Percentiles rank a stretch among this genome's conserved stretches.
These are phyloP conservation scores for Zoysia matrella DNA, from an alignment of 202 grass and related monocot genomes.

Conservation along the genomic window DNA sequence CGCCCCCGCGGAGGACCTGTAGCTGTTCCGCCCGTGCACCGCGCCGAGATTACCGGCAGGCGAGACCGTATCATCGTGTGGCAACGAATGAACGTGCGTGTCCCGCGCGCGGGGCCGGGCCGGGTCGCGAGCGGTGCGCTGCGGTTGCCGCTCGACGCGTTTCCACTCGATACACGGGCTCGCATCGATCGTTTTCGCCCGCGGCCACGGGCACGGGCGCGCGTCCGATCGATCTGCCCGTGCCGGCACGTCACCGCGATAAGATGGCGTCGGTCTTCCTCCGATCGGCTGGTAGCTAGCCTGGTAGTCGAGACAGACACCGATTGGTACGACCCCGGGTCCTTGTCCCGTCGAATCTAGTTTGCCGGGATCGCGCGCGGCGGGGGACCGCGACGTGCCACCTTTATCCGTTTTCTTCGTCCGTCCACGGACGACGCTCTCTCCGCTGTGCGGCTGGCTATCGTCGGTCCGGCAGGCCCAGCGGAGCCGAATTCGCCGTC, in stretches of 20 bases:
- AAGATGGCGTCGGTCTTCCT: background rate
- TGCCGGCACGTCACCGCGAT: slow-evolving; percentile 1
- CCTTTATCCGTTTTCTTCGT: background rate
- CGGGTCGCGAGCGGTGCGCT: background rate
- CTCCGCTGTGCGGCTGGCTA: no score
- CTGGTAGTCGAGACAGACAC: slow-evolving; percentile 7
- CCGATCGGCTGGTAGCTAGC: background rate
- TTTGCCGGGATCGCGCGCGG: background rate
- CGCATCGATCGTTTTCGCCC: no score
- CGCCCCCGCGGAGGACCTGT: no score
- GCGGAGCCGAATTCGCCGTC: background rate
- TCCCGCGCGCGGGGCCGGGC: no score
- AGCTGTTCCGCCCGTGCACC: background rate
- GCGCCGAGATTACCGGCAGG: background rate
- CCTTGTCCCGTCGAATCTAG: slow-evolving; percentile 27
- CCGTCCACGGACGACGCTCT: no score
- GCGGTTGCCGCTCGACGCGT: no score
- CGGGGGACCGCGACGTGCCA: slow-evolving; percentile 18
- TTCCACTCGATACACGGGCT: no score
- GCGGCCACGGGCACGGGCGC: no score
- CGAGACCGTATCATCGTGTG: no score
- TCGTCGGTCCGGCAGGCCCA: no score
- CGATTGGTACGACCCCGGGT: background rate
- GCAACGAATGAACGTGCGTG: no score
- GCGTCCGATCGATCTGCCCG: background rate